These are phyloP conservation scores for Thozetella sp. DNA, from an alignment of 495 filamentous ascomycete species.

Conservation along the genomic window DNA sequence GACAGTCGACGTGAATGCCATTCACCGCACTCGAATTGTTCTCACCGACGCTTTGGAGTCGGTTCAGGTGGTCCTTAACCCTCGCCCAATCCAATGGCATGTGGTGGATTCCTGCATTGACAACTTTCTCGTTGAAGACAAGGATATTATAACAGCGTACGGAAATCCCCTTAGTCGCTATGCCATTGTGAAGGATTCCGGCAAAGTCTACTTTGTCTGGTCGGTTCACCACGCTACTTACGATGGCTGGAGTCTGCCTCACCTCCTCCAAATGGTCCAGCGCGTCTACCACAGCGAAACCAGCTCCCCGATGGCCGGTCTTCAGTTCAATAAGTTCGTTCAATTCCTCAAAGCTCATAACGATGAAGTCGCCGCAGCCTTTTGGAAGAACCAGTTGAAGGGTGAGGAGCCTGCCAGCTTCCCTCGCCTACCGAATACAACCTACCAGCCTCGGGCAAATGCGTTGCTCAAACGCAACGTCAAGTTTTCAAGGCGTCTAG, in stretches of 20 bases:
- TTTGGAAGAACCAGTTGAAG: slow-evolving; percentile 17
- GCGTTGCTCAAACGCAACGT: background rate
- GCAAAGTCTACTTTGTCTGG: slow-evolving; percentile 41
- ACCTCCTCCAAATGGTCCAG: background rate
- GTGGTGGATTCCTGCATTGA: background rate
- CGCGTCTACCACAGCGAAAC: background rate
- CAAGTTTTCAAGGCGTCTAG: background rate
- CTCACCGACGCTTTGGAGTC: slow-evolving; percentile 37
- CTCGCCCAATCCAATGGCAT: background rate
- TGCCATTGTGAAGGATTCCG: background rate
- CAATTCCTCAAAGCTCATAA: slow-evolving; percentile 35
- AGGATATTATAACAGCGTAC: background rate
- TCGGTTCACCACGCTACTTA: slow-evolving; percentile 61
- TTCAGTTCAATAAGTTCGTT: slow-evolving; percentile 7
- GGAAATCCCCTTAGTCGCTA: background rate
- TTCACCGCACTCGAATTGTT: slow-evolving; percentile 54
- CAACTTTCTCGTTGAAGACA: background rate
- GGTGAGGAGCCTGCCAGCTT: slow-evolving; percentile 17
- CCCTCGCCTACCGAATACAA: slow-evolving; percentile 5
- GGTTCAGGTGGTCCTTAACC: slow-evolving; percentile 46
- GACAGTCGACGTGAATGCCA: slow-evolving; percentile 43
- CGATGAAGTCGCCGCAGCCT: slow-evolving; percentile 42
- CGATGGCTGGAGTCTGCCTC: slow-evolving; percentile 48
- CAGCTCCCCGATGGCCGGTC: background rate
- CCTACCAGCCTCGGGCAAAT: background rate